Base-by-base conservation (phyloP, 2,329 filamentous ascomycete genomes). In the Sporothrix phasma region DNA sequence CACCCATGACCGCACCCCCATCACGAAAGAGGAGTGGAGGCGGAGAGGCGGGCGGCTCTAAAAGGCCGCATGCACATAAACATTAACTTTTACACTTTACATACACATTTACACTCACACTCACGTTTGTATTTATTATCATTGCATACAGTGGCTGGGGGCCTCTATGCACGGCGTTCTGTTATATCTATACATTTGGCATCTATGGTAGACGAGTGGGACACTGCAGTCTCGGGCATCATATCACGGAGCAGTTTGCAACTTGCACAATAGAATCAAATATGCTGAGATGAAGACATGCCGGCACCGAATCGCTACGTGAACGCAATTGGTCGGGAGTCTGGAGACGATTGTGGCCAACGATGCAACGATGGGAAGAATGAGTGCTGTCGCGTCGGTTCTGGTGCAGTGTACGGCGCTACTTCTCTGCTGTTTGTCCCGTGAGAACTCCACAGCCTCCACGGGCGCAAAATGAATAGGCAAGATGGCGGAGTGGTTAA, bases 91-190 rank as follows among this genome's bases (percentile, higher is more conserved):
- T n/a, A n/a, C n/a, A n/a, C n/a, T n/a, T n/a, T n/a, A 34, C 31
- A 34, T 8, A 34, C 31, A 29, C 54, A 19, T 45, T 22, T 15
- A 59, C 22, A 43, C 7, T n/a, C 17, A 61, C 17, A 29, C 41
- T n/a, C n/a, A n/a, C n/a, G n/a, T n/a, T n/a, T n/a, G n/a, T n/a
- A n/a, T n/a, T n/a, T n/a, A n/a, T n/a, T n/a, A n/a, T n/a, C n/a
- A 46, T 62, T 43, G 37, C 61, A 54, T 62, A 45, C 39, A 34
- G 3, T 37, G 47, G 61, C 39, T 13, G 22, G 19, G 37, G 37
- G 46, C 61, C 22, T 22, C 45, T 22, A 43, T 49, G 58, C 39
- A 49, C 58, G 61, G 61, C 61, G 61, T 54, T 62, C n/a, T n/a
- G n/a, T n/a, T n/a, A n/a, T n/a, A n/a, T n/a, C n/a, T 43, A 26